Percentiles rank a stretch among this genome's conserved stretches.
Conservation (phyloP, 2,329 filamentous ascomycete species). For the Fusarium sp. region DNA sequence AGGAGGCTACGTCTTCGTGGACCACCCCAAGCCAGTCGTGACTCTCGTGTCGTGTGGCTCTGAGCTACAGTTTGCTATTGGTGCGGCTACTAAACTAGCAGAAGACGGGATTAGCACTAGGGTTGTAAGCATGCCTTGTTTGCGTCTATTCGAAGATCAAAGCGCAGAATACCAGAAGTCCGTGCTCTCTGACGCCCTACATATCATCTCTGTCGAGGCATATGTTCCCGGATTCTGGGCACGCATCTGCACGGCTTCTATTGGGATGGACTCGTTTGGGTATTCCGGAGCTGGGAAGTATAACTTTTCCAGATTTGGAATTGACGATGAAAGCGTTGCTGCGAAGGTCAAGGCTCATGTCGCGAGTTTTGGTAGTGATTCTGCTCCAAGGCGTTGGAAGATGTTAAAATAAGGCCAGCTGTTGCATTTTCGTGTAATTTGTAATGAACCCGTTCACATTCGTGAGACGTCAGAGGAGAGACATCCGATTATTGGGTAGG, state of each 20-base stretch:
- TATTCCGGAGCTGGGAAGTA: not conserved
- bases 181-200: not conserved
- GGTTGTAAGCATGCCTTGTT: conserved; percentile 1
- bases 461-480: too few species aligned
- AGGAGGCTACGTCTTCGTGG: not conserved
- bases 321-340: not conserved
- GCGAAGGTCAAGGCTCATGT: not conserved
- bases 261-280: not conserved
- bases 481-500: too few species aligned
- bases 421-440: not conserved
- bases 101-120: not conserved
- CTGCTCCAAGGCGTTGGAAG: not conserved
- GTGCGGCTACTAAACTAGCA: not conserved
- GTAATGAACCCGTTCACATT: not conserved
- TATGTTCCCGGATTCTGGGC: not conserved
- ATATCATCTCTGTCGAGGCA: not conserved
- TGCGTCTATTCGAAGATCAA: not conserved
- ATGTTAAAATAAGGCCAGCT: not conserved
- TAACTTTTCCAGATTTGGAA: not conserved
- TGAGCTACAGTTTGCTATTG: not conserved
- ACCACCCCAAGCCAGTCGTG: not conserved
- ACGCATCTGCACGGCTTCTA: not conserved
- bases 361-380: not conserved
- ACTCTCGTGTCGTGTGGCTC: not conserved
- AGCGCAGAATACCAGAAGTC: not conserved